phyloP scores from a whole-genome alignment of 2,329 filamentous ascomycete species.

The Xylariomycetidae sp. region DNA sequence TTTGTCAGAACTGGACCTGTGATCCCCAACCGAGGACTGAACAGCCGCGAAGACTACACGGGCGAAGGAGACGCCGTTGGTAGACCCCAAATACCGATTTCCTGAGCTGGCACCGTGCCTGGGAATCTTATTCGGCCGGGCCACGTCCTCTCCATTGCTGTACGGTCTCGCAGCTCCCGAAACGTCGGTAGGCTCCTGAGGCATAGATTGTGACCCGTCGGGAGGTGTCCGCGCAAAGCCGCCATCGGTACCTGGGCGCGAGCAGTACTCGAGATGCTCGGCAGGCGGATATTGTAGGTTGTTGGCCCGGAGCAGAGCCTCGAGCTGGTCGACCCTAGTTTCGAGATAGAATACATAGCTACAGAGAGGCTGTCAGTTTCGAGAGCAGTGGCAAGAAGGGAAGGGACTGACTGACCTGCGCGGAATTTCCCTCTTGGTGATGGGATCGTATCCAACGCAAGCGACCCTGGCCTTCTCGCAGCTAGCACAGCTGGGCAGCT shows the following conservation, averaged over 20 bases:
- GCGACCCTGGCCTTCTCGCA: slow-evolving; percentile 89
- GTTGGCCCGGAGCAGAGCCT: slow-evolving; percentile 64
- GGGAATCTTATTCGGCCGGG: slow-evolving; percentile 38
- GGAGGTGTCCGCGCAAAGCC: slow-evolving; percentile 27
- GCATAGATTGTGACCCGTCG: slow-evolving; percentile 26
- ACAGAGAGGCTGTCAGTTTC: slow-evolving; percentile 14
- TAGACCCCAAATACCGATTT: slow-evolving; percentile 74
- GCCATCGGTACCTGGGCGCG: slow-evolving; percentile 38
- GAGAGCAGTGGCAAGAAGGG: slow-evolving; percentile 1
- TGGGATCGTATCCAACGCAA: slow-evolving; percentile 93
- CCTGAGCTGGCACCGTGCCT: slow-evolving; percentile 54
- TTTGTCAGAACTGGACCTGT: slow-evolving; percentile 63
- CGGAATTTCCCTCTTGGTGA: slow-evolving; percentile 92
- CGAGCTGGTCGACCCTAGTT: slow-evolving; percentile 75
- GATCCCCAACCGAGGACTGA: slow-evolving; percentile 60
- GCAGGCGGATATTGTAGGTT: slow-evolving; percentile 67
- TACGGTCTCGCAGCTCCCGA: slow-evolving; percentile 27
- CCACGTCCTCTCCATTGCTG: slow-evolving; percentile 40
- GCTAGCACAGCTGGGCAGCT: slow-evolving; percentile 80
- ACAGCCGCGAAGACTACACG: slow-evolving; percentile 91
- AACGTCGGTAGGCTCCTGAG: slow-evolving; percentile 27
- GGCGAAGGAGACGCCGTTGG: slow-evolving; percentile 89
- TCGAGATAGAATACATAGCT: slow-evolving; percentile 96
- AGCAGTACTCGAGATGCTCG: slow-evolving; percentile 60
- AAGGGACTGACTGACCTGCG: slow-evolving; percentile 60